phyloP scores from a whole-genome alignment of 2,329 filamentous ascomycete genomes.

The Bipolaris oryzae region DNA sequence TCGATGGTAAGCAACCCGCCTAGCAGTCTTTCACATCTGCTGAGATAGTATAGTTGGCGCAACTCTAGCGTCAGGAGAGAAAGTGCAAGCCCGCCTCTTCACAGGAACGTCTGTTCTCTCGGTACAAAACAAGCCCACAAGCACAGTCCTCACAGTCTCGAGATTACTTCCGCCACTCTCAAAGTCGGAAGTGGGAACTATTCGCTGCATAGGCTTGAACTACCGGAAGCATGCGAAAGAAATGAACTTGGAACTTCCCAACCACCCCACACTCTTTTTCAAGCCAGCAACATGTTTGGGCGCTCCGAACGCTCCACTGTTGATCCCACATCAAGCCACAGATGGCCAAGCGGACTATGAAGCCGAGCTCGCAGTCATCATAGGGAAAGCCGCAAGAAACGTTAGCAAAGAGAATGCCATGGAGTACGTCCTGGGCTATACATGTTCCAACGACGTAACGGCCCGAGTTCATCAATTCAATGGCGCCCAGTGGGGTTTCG shows the following conservation, averaged over 20 bases:
- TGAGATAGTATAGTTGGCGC: slow-evolving; percentile 19
- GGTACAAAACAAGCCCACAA: slow-evolving; percentile 6
- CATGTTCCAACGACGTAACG: slow-evolving; percentile 60
- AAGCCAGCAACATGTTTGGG: slow-evolving; percentile 25
- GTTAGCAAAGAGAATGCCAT: slow-evolving; percentile 51
- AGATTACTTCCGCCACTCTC: slow-evolving; percentile 44
- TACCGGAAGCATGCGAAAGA: slow-evolving; percentile 27
- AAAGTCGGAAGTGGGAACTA: slow-evolving; percentile 47
- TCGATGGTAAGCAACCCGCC: slow-evolving; percentile 15
- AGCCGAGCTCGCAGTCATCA: slow-evolving; percentile 48
- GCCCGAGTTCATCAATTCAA: slow-evolving; percentile 55
- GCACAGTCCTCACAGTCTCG: slow-evolving; percentile 14
- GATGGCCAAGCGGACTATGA: slow-evolving; percentile 27
- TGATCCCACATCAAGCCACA: slow-evolving; percentile 20
- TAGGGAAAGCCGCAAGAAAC: slow-evolving; percentile 57
- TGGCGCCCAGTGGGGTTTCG: slow-evolving; percentile 57
- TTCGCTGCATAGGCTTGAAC: slow-evolving; percentile 57
- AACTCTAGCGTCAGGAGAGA: slow-evolving; percentile 14
- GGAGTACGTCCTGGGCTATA: slow-evolving; percentile 58
- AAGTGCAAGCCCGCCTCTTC: slow-evolving; percentile 17
- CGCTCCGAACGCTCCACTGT: slow-evolving; percentile 15
- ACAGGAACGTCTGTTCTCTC: slow-evolving; percentile 15
- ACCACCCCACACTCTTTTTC: slow-evolving; percentile 26
- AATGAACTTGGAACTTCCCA: slow-evolving; percentile 21
- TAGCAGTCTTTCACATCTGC: background rate